Conservation (phyloP, 352 stramenopile genomes). For the Blastocystis sp. region DNA sequence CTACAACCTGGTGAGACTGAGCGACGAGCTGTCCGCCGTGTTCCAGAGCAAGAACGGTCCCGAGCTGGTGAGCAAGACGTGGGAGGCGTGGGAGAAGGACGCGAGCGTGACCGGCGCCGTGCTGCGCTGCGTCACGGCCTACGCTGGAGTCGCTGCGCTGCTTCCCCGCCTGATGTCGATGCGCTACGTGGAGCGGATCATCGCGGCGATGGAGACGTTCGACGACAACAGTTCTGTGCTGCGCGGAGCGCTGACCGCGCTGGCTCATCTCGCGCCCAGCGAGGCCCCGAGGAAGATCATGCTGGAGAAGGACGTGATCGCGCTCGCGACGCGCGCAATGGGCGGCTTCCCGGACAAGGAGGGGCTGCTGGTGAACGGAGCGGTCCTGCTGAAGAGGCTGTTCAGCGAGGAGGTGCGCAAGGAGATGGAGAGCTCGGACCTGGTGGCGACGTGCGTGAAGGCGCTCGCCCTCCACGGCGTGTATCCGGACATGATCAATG, state of each 20-base stretch:
- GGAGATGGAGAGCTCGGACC: slow-evolving; percentile 27
- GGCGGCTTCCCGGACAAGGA: slow-evolving; percentile 29
- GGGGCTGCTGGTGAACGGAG: slow-evolving; percentile 38
- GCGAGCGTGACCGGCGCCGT: background rate
- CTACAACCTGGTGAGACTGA: slow-evolving; percentile 38
- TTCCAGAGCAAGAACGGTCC: slow-evolving; percentile 45
- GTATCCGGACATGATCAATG: background rate
- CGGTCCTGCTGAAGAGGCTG: slow-evolving; percentile 17
- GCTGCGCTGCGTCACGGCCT: slow-evolving; percentile 20
- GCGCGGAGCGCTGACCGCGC: slow-evolving; percentile 32
- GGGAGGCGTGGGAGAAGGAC: slow-evolving; percentile 24
- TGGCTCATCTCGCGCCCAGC: slow-evolving; percentile 23
- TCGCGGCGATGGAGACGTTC: background rate
- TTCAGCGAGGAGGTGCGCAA: background rate
- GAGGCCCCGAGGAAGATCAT: background rate
- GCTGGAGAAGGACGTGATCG: slow-evolving; percentile 25
- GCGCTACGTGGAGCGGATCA: slow-evolving; percentile 32
- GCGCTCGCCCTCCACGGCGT: background rate
- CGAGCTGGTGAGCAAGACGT: background rate
- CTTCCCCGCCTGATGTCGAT: slow-evolving; percentile 2
- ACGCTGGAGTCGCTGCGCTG: background rate
- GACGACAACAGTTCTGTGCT: background rate
- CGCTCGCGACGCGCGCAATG: slow-evolving; percentile 4
- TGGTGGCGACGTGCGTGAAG: slow-evolving; percentile 26
- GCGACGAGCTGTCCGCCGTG: background rate